phyloP scores from a whole-genome alignment of 202 grass and related monocot species.

The Schoenoplectus triqueter region DNA sequence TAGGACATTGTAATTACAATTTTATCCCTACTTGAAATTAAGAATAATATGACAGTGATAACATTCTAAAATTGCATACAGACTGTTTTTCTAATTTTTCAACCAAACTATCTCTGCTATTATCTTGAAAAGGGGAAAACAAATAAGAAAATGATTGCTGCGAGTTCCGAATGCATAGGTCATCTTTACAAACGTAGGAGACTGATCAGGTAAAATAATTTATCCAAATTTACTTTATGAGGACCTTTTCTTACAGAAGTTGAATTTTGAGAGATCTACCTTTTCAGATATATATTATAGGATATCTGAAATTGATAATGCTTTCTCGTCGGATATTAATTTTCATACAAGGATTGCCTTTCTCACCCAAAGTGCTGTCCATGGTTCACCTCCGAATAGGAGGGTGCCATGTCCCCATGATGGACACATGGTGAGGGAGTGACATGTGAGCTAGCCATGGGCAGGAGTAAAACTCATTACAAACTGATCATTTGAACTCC shows the following conservation, averaged over 20 bases:
- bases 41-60: slow-evolving; percentile 3
- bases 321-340: background rate
- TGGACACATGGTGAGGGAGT: background rate
- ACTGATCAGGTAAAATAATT: slow-evolving; percentile 29
- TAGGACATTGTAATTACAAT: slow-evolving; percentile 20
- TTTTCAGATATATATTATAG: background rate
- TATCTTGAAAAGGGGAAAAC: slow-evolving; percentile 10
- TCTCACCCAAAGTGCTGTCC: background rate
- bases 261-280: background rate
- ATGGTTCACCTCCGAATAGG: background rate
- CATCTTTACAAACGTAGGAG: slow-evolving; percentile 29
- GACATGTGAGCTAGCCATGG: background rate
- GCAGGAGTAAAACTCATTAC: background rate
- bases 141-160: slow-evolving; percentile 26
- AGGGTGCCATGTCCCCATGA: background rate
- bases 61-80: slow-evolving; percentile 32
- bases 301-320: background rate
- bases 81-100: slow-evolving; percentile 39
- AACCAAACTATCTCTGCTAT: slow-evolving; percentile 33
- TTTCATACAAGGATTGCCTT: background rate
- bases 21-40: slow-evolving; percentile 26
- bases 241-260: background rate
- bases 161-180: background rate
- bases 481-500: background rate
- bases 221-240: slow-evolving; percentile 1